Percentiles rank a stretch among this genome's conserved stretches.
These are phyloP conservation scores for Aspergillus proliferans DNA, from an alignment of 2,329 filamentous ascomycete species.

Conservation along the genomic window DNA sequence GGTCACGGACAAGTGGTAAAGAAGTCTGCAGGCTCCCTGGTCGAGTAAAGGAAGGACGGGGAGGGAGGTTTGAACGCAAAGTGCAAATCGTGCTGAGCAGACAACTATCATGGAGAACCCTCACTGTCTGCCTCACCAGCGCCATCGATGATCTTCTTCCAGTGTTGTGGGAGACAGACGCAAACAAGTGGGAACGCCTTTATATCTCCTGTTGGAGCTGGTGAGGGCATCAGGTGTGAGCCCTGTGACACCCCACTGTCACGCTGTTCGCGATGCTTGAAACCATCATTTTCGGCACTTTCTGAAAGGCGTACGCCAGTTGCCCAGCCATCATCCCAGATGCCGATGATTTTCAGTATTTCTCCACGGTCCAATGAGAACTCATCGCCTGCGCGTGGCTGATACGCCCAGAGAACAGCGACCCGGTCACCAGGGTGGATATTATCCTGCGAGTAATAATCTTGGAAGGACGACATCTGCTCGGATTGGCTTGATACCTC, in stretches of 20 bases:
- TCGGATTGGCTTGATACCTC: constrained; percentile 85
- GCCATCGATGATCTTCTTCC: constrained; percentile 84
- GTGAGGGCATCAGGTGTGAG: constrained; percentile 58
- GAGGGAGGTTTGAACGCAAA: neutral
- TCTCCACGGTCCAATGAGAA: constrained; percentile 90
- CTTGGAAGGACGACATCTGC: constrained; percentile 92
- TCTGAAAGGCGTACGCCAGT: constrained; percentile 81
- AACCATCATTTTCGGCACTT: constrained; percentile 82
- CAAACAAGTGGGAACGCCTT: constrained; percentile 97
- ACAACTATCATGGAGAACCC: constrained; percentile 13
- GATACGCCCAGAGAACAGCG: constrained; percentile 91
- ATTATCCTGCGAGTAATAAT: constrained; percentile 96
- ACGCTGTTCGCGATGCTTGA: constrained; percentile 66
- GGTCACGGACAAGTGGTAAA: too few species aligned
- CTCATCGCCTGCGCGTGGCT: constrained; percentile 86
- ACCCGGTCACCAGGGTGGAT: constrained; percentile 89
- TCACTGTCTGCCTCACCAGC: constrained; percentile 52
- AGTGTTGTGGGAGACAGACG: constrained; percentile 90
- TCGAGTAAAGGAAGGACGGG: too few species aligned
- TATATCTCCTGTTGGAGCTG: constrained; percentile 69
- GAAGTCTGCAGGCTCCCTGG: too few species aligned
- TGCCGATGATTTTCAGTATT: constrained; percentile 96
- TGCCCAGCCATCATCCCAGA: constrained; percentile 99
- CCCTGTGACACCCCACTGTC: constrained; percentile 91
- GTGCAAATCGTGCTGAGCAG: constrained; percentile 10